phyloP scores from a whole-genome alignment of 2,329 filamentous ascomycete species.

The Colletotrichum orchidophilum region DNA sequence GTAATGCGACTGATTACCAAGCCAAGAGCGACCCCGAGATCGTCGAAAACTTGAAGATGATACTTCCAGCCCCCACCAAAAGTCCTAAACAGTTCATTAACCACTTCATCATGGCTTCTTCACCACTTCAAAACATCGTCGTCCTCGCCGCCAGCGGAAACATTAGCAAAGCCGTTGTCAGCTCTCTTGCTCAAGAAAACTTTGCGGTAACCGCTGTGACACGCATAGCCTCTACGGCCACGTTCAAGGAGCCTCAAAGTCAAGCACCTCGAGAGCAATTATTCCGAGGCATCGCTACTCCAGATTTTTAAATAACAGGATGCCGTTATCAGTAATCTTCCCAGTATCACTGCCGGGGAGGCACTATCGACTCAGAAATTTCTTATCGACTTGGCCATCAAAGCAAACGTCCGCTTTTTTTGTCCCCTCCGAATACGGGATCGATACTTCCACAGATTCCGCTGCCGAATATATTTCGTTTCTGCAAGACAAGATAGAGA shows the following conservation, averaged over 20 bases:
- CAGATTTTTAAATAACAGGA: neutral
- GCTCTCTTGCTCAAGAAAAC: neutral
- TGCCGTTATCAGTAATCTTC: neutral
- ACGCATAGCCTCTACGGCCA: neutral
- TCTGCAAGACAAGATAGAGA: neutral
- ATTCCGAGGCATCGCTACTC: neutral
- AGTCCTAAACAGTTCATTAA: no score
- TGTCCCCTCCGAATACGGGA: conserved; percentile 6
- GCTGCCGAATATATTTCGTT: neutral
- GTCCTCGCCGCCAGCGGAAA: conserved; percentile 10
- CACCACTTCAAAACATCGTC: neutral
- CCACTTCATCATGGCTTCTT: neutral
- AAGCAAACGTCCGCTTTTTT: conserved; percentile 2
- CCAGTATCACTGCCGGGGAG: neutral
- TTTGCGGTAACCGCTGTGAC: conserved; percentile 6
- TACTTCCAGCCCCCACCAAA: neutral
- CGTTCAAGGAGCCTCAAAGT: neutral
- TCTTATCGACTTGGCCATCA: conserved; percentile 2
- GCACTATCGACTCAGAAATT: neutral
- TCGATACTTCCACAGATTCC: neutral
- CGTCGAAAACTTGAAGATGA: no score
- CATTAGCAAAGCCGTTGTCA: neutral
- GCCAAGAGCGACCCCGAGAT: no score
- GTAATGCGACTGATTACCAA: no score
- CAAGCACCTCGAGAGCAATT: neutral